phyloP scores from a whole-genome alignment of 441 rosid species.

The Jatropha multifida region DNA sequence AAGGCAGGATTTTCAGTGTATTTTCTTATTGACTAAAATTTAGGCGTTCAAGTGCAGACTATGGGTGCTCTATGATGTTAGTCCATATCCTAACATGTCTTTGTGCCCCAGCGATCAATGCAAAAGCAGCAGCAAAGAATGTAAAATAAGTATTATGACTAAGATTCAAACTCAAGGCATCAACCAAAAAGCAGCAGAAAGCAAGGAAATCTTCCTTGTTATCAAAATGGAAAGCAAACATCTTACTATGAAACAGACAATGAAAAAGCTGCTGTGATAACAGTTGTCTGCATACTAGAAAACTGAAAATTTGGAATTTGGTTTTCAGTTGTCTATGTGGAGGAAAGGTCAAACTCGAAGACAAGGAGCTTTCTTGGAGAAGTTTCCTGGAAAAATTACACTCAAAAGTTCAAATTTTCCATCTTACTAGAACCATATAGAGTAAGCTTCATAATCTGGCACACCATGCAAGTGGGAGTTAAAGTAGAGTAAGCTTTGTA shows the following conservation, averaged over 20 bases:
- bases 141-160: neutral
- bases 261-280: neutral
- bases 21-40: too few species aligned
- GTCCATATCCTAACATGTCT: neutral
- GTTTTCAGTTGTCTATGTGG: neutral
- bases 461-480: too few species aligned
- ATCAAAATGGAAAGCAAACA: neutral
- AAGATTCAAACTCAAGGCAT: neutral
- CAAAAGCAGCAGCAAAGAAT: too few species aligned
- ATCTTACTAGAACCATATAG: too few species aligned
- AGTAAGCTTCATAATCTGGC: too few species aligned
- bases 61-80: neutral
- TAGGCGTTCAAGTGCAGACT: too few species aligned
- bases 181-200: neutral
- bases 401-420: neutral
- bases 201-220: neutral
- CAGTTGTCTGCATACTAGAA: neutral
- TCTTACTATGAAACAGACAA: neutral
- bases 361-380: neutral
- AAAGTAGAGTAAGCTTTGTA: too few species aligned
- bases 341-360: neutral
- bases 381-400: neutral
- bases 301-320: neutral
- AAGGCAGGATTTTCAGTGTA: too few species aligned
- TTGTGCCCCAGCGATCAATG: too few species aligned